Conservation (phyloP, 192 early-diverging fungal species). For the Podila epigama region DNA sequence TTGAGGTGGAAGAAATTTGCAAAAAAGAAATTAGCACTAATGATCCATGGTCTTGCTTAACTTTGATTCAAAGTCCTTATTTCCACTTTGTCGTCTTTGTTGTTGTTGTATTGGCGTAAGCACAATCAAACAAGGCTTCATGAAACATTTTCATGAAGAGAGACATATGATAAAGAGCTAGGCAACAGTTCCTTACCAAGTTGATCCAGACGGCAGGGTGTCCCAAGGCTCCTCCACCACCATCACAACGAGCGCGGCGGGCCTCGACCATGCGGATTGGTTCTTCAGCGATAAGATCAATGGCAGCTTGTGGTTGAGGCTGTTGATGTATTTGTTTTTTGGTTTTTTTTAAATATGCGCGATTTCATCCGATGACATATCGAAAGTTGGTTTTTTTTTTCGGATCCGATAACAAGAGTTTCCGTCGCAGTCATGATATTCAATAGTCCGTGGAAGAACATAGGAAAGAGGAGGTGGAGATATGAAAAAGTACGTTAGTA, state of each 20-base stretch:
- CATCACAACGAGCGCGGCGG: constrained; percentile 84
- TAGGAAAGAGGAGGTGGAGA: too few species aligned
- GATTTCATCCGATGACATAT: too few species aligned
- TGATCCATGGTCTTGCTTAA: background rate
- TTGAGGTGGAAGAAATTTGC: too few species aligned
- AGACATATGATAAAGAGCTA: background rate
- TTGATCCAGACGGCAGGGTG: constrained; percentile 97
- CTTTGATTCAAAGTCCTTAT: background rate
- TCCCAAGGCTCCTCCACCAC: constrained; percentile 91
- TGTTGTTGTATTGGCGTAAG: background rate
- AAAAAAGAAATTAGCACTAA: background rate
- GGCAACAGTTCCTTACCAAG: constrained; percentile 59
- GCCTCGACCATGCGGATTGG: constrained; percentile 80
- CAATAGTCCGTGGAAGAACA: too few species aligned
- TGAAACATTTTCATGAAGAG: background rate
- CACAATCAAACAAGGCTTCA: background rate
- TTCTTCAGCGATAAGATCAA: constrained; percentile 90
- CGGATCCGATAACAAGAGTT: background rate
- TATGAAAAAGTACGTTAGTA: too few species aligned
- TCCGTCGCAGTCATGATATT: too few species aligned
- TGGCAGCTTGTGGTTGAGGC: constrained; percentile 90
- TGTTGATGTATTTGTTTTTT: constrained; percentile 21
- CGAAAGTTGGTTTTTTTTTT: too few species aligned
- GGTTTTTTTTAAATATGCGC: background rate
- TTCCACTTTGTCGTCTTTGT: background rate